Percentiles rank a stretch among this genome's conserved stretches.
phyloP scores from a whole-genome alignment of 345 rosid species.

The Syzygium aromaticum region DNA sequence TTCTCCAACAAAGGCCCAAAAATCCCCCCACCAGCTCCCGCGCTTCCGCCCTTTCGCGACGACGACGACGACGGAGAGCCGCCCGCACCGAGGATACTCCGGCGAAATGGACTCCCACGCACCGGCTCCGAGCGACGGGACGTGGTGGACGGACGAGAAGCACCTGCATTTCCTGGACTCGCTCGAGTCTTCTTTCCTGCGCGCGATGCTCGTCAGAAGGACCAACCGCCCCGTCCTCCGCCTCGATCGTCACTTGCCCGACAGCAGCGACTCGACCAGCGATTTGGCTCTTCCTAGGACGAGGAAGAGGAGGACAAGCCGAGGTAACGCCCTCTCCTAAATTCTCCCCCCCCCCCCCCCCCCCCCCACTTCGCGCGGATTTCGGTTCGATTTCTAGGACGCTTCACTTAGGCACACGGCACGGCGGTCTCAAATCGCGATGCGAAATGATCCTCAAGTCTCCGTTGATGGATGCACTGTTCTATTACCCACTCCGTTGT shows the following conservation, averaged over 20 bases:
- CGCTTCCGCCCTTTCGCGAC: neutral
- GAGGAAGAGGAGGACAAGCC: neutral
- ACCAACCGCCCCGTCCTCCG: constrained; percentile 11
- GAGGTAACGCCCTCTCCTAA: constrained; percentile 5
- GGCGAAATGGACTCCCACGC: neutral
- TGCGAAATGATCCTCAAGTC: neutral
- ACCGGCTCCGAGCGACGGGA: neutral
- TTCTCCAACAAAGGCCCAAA: neutral
- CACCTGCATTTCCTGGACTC: constrained; percentile 29
- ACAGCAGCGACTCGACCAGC: constrained; percentile 30
- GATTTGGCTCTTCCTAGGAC: constrained; percentile 17
- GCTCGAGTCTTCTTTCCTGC: constrained; percentile 38
- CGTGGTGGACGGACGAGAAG: constrained; percentile 40
- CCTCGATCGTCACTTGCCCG: constrained; percentile 40
- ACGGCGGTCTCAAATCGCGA: neutral
- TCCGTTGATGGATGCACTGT: neutral
- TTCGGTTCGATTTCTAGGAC: neutral
- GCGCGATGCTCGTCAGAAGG: constrained; percentile 11
- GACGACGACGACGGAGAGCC: neutral
- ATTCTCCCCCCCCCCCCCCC: too few species aligned
- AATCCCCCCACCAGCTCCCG: neutral
- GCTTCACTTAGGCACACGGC: neutral
- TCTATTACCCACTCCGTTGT: neutral
- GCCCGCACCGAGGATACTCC: neutral
- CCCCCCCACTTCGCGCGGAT: too few species aligned